Evolutionary conservation across 1,284 basidiomycete species (phyloP), one percentile per base, ranked within the genome.

Genomic region (Ganoderma lingzhi): DNA sequence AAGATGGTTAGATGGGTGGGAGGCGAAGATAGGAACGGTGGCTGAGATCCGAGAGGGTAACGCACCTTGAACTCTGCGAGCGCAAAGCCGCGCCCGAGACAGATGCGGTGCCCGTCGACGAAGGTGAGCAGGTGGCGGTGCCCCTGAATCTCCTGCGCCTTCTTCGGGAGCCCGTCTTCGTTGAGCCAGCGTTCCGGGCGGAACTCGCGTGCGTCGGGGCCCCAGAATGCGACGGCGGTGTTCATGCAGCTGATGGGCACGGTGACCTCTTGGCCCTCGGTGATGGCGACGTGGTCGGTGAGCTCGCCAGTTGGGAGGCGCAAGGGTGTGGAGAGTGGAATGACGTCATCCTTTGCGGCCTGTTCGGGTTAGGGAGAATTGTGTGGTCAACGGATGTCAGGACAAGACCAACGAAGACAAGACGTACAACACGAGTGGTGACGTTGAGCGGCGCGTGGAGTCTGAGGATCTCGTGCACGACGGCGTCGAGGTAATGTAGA

Each of bases 171-270:
- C 8, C 73, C 73, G 5, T 65, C 74, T 30, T 74, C 69, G 6
- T 64, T 69, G 8, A 78, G 71, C 74, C 75, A 78, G 35, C 77
- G 73, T 64, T 78, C 76, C 1, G 76, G 76, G 12, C 65, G 65
- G 74, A 78, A 78, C 53, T 74, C 74, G 63, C 67, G 74, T 59
- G 76, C 76, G 65, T 78, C 76, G 2, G 72, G 51, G 58, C 77
- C 86, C 84, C 88, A 91, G 37, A 89, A 77, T 42, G 73, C 79
- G 68, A 75, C 83, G 63, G 82, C 88, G 58, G 79, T 77, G 74
- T 90, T 88, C 56, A 90, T 82, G 30, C 76, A 76, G 1, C 73
- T 63, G 28, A 85, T 81, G 0, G 87, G 82, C 0, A 84, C 78
- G 1, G 73, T 76, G 12, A 90, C 69, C 1, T 74, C 63, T 0